Conservation (phyloP, 495 filamentous ascomycete species). For the Aspergillus nidulans region DNA sequence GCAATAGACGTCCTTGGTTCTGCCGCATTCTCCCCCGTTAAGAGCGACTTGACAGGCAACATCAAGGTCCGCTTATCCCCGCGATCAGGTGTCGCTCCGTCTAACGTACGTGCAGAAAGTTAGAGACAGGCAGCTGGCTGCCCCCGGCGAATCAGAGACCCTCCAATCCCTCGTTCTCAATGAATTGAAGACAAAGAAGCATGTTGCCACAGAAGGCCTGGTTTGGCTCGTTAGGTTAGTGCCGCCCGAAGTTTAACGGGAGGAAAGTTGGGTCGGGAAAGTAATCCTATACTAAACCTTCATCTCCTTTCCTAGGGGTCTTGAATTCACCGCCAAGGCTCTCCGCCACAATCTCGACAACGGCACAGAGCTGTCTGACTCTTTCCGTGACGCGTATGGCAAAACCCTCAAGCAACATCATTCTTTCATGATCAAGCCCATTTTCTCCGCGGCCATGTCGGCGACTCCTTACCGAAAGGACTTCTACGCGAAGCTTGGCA, state of each 20-base stretch:
- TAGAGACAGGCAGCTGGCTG: slow-evolving; percentile 71
- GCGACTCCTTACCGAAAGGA: slow-evolving; percentile 87
- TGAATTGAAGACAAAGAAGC: slow-evolving; percentile 82
- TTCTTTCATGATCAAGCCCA: slow-evolving; percentile 75
- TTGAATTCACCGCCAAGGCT: slow-evolving; percentile 85
- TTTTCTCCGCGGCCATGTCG: slow-evolving; percentile 88
- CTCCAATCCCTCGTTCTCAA: slow-evolving; percentile 79
- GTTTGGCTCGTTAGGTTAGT: slow-evolving; percentile 86
- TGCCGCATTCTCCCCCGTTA: slow-evolving; percentile 78
- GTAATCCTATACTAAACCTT: slow-evolving; percentile 1
- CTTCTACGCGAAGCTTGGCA: slow-evolving; percentile 83
- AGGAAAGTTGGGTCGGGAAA: background rate
- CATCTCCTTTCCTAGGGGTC: slow-evolving; percentile 53
- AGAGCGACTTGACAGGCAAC: slow-evolving; percentile 86
- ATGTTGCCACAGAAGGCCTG: slow-evolving; percentile 81
- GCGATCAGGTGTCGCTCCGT: background rate
- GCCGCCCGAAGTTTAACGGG: slow-evolving; percentile 3
- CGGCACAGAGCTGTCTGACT: slow-evolving; percentile 71
- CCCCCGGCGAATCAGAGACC: slow-evolving; percentile 70
- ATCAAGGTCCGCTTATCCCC: slow-evolving; percentile 61
- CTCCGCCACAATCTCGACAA: slow-evolving; percentile 71
- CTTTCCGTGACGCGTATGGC: slow-evolving; percentile 82
- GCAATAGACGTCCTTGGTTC: slow-evolving; percentile 71
- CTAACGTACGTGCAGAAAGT: slow-evolving; percentile 68
- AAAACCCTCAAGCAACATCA: slow-evolving; percentile 88